Conservation (phyloP, 139 green algal species). For the Volvox reticuliferus region DNA sequence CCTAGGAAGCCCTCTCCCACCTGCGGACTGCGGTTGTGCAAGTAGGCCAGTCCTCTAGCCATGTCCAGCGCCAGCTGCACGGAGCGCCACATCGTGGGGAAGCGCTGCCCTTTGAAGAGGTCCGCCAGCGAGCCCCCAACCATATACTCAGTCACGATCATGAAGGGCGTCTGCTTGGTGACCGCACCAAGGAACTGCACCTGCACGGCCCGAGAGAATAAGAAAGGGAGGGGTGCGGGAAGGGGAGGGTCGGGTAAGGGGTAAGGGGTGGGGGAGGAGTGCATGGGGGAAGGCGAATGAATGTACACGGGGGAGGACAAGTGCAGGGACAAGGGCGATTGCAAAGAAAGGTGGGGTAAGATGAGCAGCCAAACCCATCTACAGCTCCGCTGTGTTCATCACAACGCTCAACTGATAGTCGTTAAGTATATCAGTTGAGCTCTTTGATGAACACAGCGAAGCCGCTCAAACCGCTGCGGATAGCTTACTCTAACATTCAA, state of each 20-base stretch:
- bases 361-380: too few relatives aligned
- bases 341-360: neutral
- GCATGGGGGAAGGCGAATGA: too few relatives aligned
- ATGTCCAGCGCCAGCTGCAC: constrained; percentile 91
- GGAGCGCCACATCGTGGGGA: constrained; percentile 62
- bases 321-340: neutral
- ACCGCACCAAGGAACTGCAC: constrained; percentile 91
- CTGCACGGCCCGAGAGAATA: constrained; percentile 13
- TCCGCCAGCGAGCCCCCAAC: constrained; percentile 57
- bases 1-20: constrained; percentile 25
- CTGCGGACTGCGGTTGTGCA: constrained; percentile 83
- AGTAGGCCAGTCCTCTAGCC: constrained; percentile 89
- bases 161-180: constrained; percentile 88
- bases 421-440: too few relatives aligned
- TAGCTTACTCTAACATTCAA: too few relatives aligned
- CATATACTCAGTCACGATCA: constrained; percentile 84
- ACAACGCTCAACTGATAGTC: too few relatives aligned
- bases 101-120: constrained; percentile 55
- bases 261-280: neutral
- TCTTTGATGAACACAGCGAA: too few relatives aligned
- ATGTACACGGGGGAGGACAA: too few relatives aligned
- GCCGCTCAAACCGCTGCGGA: too few relatives aligned
- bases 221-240: neutral
- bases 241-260: neutral
- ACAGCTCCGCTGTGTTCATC: too few relatives aligned